Evolutionary conservation across 179 eudicot species (phyloP).

Genomic region (Silene coronaria): DNA sequence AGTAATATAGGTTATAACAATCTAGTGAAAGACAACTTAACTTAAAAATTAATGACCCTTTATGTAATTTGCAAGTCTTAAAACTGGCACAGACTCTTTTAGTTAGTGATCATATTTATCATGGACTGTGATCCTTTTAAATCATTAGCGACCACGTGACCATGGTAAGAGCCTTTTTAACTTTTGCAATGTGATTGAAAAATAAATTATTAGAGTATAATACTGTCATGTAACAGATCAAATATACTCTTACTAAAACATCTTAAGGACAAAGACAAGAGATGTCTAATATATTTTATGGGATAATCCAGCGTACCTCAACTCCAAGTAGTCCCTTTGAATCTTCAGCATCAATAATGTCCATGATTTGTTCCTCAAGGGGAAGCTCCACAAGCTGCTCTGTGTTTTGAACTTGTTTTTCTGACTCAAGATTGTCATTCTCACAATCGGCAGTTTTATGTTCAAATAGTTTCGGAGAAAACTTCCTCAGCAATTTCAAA

Average conservation of each 20-base stretch:
- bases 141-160: too few relatives aligned
- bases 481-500: slow-evolving; percentile 67
- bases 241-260: not conserved
- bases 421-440: slow-evolving; percentile 39
- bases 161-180: too few relatives aligned
- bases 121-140: too few relatives aligned
- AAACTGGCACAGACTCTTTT: too few relatives aligned
- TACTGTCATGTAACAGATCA: too few relatives aligned
- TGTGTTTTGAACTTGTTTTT: slow-evolving; percentile 55
- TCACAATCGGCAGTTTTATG: slow-evolving; percentile 43
- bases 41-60: too few relatives aligned
- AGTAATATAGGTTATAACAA: too few relatives aligned
- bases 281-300: not conserved
- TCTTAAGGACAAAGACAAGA: not conserved
- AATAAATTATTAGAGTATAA: too few relatives aligned
- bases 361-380: slow-evolving; percentile 76
- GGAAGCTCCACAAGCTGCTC: slow-evolving; percentile 94
- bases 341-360: slow-evolving; percentile 81
- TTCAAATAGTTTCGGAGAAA: slow-evolving; percentile 60
- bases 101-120: too few relatives aligned
- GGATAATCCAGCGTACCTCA: slow-evolving; percentile 44
- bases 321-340: slow-evolving; percentile 65
- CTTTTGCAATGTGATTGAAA: too few relatives aligned
- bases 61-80: too few relatives aligned
- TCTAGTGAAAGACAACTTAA: too few relatives aligned